Base-by-base conservation (phyloP, 2,329 filamentous ascomycete genomes). In the Magnaporthiopsis incrustans region DNA sequence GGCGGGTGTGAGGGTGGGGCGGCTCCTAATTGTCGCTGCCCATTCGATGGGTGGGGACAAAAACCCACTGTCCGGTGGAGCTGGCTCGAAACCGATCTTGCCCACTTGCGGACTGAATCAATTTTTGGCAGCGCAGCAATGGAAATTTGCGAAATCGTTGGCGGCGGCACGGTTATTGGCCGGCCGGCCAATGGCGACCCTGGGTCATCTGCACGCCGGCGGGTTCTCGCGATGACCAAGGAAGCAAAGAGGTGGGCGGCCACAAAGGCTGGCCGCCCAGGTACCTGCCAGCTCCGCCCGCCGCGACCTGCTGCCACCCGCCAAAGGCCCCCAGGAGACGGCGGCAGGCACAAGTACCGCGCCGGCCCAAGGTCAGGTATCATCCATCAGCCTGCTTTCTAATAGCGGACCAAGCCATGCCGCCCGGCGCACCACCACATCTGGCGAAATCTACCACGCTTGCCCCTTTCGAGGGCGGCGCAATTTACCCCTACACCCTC, bases 121-220 rank as follows among this genome's bases (percentile, higher is more conserved):
- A n/a, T 26, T 63, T 57, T 50, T 53, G 58, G 61, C 63, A 61
- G 62, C 64, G 26, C 59, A 62, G 60, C 62, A 33, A 59, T 61
- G 50, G 62, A 61, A 64, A 64, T 61, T 62, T 64, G 61, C 58
- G 57, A 61, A 67, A 66, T 67, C 64, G 64, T 62, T 66, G 65
- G 64, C 65, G 62, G 67, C 65, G 66, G 66, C 60, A 65, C 59
- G 61, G 59, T 61, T 32, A 63, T 44, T 25, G 59, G 15, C 22
- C 15, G 12, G 30, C 5, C 27, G n/a, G 50, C 61, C 61, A 62
- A 62, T 62, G n/a, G 53, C 12, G 12, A 44, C 26, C 38, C 60
- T n/a, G 53, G 60, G 35, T 26, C 18, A 25, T 10, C 18, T 44
- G 35, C 44, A 53, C 44, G 44, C 44, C 44, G 44, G 44, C 32